Base-by-base conservation (phyloP, 257 asterid genomes). In the Prunella vulgaris region DNA sequence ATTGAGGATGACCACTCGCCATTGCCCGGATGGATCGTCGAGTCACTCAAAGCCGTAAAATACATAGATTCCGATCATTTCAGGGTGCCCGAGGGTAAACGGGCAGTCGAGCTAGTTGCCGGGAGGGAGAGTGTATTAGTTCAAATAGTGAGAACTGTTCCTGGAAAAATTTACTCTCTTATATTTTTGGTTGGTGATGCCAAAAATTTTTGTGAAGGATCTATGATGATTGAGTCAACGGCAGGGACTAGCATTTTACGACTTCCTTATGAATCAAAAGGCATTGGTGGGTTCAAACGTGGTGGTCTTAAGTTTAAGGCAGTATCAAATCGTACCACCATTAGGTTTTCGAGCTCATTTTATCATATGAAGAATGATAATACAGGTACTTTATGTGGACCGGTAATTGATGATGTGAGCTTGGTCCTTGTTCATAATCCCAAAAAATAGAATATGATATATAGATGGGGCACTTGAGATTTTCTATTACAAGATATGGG, bases 1-100 rank as follows among this genome's bases (percentile, higher is more conserved):
- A 84, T 89, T 1, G 93, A 84, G 77, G 95, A 89, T 66, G 83
- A 79, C 10, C 95, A 92, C 83, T 92, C 95, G 1, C 96, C 98
- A 0, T 38, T 92, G n/a, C 90, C 88, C 3, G 96, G 95, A 17
- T 89, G 98, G 98, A 83, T 85, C 4, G 75, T 89, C 32, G 90
- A 92, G 61, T 92, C 98, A 24, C 81, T 85, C 7, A 92, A 89
- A 71, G 98, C 98, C 9, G 92, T 92, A 1, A 92, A 89, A 62
- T 89, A 92, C 77, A 42, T 92, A 7, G 98, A 92, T 15, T 85
- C 96, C 1, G 79, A 54, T 6, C 96, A 89, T 72, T 92, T 84
- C 37, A 13, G 68, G 2, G 88, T 92, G 49, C 90, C 96, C 2
- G 80, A 84, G 53, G 96, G 96, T 0, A 80, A 79, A 48, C 79